Base-by-base conservation (phyloP, 805 yeast species). In the Pichia manshurica region DNA sequence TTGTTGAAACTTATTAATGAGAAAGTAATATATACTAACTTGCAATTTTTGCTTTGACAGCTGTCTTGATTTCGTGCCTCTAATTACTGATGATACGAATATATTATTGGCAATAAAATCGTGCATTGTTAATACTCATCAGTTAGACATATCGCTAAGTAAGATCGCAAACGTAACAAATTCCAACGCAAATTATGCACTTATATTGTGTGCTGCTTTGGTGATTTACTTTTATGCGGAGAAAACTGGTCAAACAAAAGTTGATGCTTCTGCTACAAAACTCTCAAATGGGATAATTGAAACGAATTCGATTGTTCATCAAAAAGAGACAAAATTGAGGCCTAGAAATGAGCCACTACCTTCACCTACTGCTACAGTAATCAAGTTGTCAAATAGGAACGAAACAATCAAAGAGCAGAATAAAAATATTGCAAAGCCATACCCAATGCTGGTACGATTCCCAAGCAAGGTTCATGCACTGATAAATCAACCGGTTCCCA, bases 1-100 rank as follows among this genome's bases (percentile, higher is more conserved):
- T 29, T 10, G 32, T 36, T 17, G 4, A 38, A 19, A 7, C 34
- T 20, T 3, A n/a, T n/a, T n/a, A n/a, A n/a, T 15, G 5, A 3
- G 25, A 31, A 31, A 21, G 12, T 20, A 25, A 4, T 3, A 13
- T 19, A 17, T 45, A 45, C 48, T 39, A 45, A 45, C 39, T 39
- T 33, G 32, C 9, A 29, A 9, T n/a, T 36, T 13, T 36, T 25
- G 29, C 8, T 29, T 15, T 17, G 29, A 4, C 29, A 47, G 50
- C 7, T 47, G 50, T 21, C 39, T 47, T 21, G 44, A 33, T n/a
- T 43, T 47, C 33, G 34, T 39, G 28, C 23, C 47, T 12, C 39
- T 43, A 10, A 22, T 47, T 15, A 39, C n/a, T 28, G 29, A 34
- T 8, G 38, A 38, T 8, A 32, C 35, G 21, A 43, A 39, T 39